These are phyloP conservation scores for Dictyophora rubrovolvata DNA, from an alignment of 768 basidiomycete genomes.

Conservation along the genomic window DNA sequence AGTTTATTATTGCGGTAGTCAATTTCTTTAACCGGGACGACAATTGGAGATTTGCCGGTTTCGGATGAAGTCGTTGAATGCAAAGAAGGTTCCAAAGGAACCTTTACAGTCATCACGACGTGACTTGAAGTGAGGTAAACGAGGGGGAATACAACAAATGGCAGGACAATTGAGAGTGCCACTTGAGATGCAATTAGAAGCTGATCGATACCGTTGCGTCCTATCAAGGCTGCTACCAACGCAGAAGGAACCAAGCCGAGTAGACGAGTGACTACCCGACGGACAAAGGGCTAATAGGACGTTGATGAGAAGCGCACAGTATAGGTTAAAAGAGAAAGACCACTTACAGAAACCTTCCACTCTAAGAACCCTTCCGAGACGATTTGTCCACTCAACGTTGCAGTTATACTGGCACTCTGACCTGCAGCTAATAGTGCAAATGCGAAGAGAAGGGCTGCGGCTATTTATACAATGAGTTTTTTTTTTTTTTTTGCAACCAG, in stretches of 20 bases:
- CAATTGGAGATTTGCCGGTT: background rate
- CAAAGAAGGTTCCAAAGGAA: background rate
- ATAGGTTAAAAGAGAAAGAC: conserved; percentile 12
- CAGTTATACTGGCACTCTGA: conserved; percentile 40
- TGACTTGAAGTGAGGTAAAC: conserved; percentile 29
- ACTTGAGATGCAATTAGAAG: conserved; percentile 43
- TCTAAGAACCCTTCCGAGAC: conserved; percentile 39
- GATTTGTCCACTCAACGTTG: conserved; percentile 38
- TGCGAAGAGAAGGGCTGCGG: conserved; percentile 36
- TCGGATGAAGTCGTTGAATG: background rate
- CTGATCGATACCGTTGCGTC: conserved; percentile 32
- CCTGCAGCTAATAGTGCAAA: conserved; percentile 36
- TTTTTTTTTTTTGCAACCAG: background rate
- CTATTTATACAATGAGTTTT: conserved; percentile 9
- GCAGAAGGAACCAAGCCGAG: conserved; percentile 47
- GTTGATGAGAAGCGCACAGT: background rate
- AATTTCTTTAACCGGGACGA: conserved; percentile 10
- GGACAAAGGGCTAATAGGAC: conserved; percentile 48
- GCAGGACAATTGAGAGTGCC: conserved; percentile 34
- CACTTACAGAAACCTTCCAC: conserved; percentile 32
- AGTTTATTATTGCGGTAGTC: conserved; percentile 32
- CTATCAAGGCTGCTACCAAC: conserved; percentile 33
- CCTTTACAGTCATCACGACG: conserved; percentile 23
- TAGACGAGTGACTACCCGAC: conserved; percentile 74
- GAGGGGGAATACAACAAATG: conserved; percentile 34